Evolutionary conservation across 2,329 filamentous ascomycete species (phyloP), one percentile per base, ranked within the genome.

Genomic region (Colletotrichum zoysiae): DNA sequence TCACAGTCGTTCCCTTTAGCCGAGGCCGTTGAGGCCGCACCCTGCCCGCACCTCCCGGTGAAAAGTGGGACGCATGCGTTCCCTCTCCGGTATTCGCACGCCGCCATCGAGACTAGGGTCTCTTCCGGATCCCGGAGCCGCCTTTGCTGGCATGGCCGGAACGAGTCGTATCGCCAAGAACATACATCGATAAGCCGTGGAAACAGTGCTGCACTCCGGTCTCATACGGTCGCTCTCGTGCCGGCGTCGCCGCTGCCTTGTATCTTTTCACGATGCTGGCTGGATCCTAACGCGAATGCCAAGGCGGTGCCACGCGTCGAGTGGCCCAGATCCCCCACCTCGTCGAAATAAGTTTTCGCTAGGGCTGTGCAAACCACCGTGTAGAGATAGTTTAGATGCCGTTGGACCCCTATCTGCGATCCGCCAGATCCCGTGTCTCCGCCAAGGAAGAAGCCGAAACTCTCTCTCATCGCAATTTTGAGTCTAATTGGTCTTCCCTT

Each of bases 81-180:
- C 4, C 11, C 58, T 60, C 58, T 35, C 42, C 42, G 42, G 12
- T 46, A 35, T 20, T 44, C 18, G 18, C 6, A 20, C 42, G 46
- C 50, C 46, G 48, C 55, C 11, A 64, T 30, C 35, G n/a, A 23
- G 18, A 18, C 30, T 30, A 51, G 35, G 46, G 46, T 51, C 33
- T 33, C 59, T 26, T 40, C n/a, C 59, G n/a, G 59, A 7, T 14
- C 46, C 46, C 44, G 46, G 40, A 35, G 23, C 23, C 26, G n/a
- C 5, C 48, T 42, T 33, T 23, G 66, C 42, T 12, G 53, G 35
- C 51, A 26, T 7, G 42, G 18, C 26, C 67, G 64, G 68, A 70
- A 50, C 50, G 63, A 70, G 48, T 67, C 57, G 61, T 50, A 56
- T 67, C 57, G 68, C 57, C 44, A 35, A 46, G n/a, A 42, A 55